Conservation (phyloP, 495 filamentous ascomycete species). For the Echria macrotheca region DNA sequence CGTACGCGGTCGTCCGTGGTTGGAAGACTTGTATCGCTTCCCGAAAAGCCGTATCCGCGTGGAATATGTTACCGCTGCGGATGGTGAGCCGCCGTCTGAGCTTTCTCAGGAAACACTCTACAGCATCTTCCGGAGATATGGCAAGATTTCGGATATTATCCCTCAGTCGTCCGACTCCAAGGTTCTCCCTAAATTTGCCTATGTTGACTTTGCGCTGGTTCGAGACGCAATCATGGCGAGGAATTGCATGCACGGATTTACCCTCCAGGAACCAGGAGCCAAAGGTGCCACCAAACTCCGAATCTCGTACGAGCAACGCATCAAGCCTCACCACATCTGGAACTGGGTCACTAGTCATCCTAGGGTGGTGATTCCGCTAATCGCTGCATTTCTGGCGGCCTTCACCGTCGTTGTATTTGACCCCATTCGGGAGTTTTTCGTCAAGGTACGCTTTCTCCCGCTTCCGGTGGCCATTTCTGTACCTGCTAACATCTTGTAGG, state of each 20-base stretch:
- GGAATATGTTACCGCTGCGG: slow-evolving; percentile 71
- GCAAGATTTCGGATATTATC: slow-evolving; percentile 77
- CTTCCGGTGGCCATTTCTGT: no score
- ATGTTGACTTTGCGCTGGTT: slow-evolving; percentile 64
- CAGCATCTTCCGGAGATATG: slow-evolving; percentile 81
- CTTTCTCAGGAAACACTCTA: slow-evolving; percentile 86
- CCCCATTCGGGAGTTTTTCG: slow-evolving; percentile 85
- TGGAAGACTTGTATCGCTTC: slow-evolving; percentile 84
- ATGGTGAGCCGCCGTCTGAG: slow-evolving; percentile 51
- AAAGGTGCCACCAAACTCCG: slow-evolving; percentile 68
- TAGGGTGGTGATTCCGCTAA: slow-evolving; percentile 72
- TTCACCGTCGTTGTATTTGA: slow-evolving; percentile 90
- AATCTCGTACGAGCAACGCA: slow-evolving; percentile 73
- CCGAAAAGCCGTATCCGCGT: slow-evolving; percentile 70
- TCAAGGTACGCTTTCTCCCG: slow-evolving; percentile 49
- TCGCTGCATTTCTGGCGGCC: slow-evolving; percentile 75
- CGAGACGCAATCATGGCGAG: slow-evolving; percentile 77
- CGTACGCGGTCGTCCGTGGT: slow-evolving; percentile 84
- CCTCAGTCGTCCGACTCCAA: slow-evolving; percentile 80
- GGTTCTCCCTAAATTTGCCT: slow-evolving; percentile 69
- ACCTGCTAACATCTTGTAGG: no score
- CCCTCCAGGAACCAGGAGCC: slow-evolving; percentile 64
- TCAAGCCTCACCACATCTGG: slow-evolving; percentile 69
- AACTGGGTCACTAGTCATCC: slow-evolving; percentile 91
- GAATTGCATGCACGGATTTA: slow-evolving; percentile 88